A percentile compares a stretch with the other conserved stretches of the same genome.
Evolutionary conservation across 441 rosid species (phyloP).

Genomic region (Pelargonium myrrhifolium): DNA sequence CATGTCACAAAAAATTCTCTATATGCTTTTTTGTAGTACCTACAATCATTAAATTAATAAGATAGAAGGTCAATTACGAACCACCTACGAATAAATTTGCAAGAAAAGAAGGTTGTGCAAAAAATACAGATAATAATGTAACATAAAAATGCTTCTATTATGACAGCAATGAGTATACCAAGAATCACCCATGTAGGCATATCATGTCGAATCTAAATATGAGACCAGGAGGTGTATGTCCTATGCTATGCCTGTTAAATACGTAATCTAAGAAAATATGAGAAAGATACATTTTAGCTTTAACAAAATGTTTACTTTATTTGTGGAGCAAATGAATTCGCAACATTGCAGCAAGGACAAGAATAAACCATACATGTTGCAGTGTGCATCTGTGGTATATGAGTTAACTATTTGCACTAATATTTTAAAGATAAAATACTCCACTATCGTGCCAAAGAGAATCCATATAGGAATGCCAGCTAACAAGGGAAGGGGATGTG

Average conservation of each 20-base stretch:
- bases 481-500: background rate
- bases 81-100: background rate
- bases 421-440: background rate
- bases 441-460: background rate
- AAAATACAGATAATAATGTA: background rate
- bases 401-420: background rate
- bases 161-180: background rate
- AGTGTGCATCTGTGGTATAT: too few relatives aligned
- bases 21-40: conserved; percentile 74
- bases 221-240: too few relatives aligned
- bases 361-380: too few relatives aligned
- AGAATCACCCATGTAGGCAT: too few relatives aligned
- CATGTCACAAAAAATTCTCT: conserved; percentile 56
- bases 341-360: too few relatives aligned
- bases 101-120: background rate
- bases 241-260: background rate
- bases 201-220: too few relatives aligned
- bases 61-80: background rate
- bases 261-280: too few relatives aligned
- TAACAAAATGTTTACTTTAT: too few relatives aligned
- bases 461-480: background rate
- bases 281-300: too few relatives aligned
- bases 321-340: too few relatives aligned
- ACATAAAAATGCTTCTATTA: background rate
- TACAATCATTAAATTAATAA: conserved; percentile 26